Evolutionary conservation across 352 stramenopile species (phyloP).

Genomic region (Globisporangium barbulae): DNA sequence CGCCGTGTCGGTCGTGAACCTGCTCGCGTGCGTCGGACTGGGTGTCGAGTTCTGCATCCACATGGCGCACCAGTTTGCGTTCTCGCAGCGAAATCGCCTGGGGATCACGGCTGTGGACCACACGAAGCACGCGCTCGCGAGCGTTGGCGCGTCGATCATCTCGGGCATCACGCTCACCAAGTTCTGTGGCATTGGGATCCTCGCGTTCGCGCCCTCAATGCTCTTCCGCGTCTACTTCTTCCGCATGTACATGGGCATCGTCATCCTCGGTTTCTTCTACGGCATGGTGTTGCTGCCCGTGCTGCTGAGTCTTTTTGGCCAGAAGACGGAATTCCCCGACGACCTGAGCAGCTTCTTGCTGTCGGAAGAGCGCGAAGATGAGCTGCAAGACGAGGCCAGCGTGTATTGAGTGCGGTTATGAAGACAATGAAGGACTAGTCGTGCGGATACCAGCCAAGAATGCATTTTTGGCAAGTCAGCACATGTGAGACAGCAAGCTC

Average conservation of each 20-base stretch:
- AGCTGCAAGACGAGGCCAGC: conserved; percentile 38
- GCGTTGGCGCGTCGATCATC: conserved; percentile 79
- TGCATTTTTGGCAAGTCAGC: neutral
- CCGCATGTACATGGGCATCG: conserved; percentile 90
- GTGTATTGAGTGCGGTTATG: conserved; percentile 8
- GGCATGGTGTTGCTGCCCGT: conserved; percentile 79
- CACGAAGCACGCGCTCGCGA: conserved; percentile 65
- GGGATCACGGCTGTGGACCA: conserved; percentile 58
- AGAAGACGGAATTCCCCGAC: conserved; percentile 43
- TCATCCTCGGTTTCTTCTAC: conserved; percentile 84
- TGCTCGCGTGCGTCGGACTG: conserved; percentile 84
- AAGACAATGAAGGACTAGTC: too few relatives aligned
- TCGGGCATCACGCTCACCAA: conserved; percentile 93
- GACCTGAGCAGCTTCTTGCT: conserved; percentile 71
- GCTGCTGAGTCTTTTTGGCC: conserved; percentile 70
- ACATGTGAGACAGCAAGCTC: neutral
- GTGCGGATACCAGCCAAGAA: neutral
- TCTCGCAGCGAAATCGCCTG: conserved; percentile 43
- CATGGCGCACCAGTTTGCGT: conserved; percentile 80
- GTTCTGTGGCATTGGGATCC: conserved; percentile 85
- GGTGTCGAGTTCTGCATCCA: conserved; percentile 90
- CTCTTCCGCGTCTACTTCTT: conserved; percentile 93
- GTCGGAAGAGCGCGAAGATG: conserved; percentile 61
- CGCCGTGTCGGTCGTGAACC: conserved; percentile 88
- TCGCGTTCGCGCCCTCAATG: conserved; percentile 89